These are phyloP conservation scores for Blastobotrys attinorum DNA, from an alignment of 805 yeast genomes.

Conservation along the genomic window DNA sequence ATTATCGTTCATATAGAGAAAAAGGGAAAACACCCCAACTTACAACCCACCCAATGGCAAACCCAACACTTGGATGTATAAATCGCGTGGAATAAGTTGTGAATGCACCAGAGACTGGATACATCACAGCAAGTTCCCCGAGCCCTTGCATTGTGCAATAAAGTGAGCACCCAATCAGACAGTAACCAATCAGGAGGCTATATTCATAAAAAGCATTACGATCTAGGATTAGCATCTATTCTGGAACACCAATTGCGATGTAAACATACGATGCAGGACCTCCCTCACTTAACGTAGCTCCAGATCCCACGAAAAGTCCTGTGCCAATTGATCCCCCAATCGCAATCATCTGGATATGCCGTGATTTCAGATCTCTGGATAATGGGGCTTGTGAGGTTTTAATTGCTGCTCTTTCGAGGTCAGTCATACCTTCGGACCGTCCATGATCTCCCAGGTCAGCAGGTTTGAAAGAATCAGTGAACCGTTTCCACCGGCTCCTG, in stretches of 20 bases:
- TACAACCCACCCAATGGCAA: constrained; percentile 60
- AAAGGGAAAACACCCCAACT: constrained; percentile 50
- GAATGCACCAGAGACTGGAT: constrained; percentile 51
- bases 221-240: too few species aligned
- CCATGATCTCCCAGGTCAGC: constrained; percentile 21
- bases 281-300: constrained; percentile 37
- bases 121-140: constrained; percentile 63
- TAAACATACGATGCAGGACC: constrained; percentile 50
- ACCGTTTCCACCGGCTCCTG: constrained; percentile 23
- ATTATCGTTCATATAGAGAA: too few species aligned
- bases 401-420: constrained; percentile 31
- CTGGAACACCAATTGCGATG: too few species aligned
- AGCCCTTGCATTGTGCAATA: constrained; percentile 56
- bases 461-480: constrained; percentile 37
- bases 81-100: constrained; percentile 50
- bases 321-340: constrained; percentile 82
- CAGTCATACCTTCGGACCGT: constrained; percentile 25
- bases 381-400: constrained; percentile 48
- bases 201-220: too few species aligned
- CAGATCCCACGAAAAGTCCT: constrained; percentile 49
- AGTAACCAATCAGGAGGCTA: constrained; percentile 54
- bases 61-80: constrained; percentile 55
- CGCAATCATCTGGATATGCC: constrained; percentile 51
- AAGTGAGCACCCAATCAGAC: constrained; percentile 54
- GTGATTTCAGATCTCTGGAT: constrained; percentile 30